Conservation (phyloP, 768 basidiomycete species). For the Mycena metata region DNA sequence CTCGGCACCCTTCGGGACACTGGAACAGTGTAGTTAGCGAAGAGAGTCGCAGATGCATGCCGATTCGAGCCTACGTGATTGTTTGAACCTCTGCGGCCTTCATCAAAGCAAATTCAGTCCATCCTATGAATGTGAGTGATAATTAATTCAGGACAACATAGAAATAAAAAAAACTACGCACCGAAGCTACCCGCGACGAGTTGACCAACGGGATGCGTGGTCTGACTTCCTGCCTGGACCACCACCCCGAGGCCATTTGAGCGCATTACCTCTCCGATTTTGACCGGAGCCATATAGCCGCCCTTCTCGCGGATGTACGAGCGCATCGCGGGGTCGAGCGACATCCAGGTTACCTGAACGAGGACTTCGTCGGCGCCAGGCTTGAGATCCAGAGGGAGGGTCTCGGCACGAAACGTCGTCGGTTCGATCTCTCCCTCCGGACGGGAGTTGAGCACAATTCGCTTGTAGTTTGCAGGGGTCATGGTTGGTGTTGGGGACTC, state of each 20-base stretch:
- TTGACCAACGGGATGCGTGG: constrained; percentile 74
- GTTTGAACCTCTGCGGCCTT: constrained; percentile 65
- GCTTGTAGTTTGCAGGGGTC: constrained; percentile 59
- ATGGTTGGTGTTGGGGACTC: background rate
- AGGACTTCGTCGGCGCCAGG: constrained; percentile 69
- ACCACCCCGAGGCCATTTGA: constrained; percentile 79
- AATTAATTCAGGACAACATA: background rate
- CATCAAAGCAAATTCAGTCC: constrained; percentile 81
- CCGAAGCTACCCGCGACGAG: constrained; percentile 74
- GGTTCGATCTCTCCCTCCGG: constrained; percentile 77
- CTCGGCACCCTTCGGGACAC: constrained; percentile 70
- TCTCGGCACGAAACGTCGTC: constrained; percentile 79
- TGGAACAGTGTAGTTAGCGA: constrained; percentile 41
- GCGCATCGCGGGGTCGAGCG: constrained; percentile 92
- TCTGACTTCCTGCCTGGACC: constrained; percentile 66
- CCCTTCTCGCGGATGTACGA: constrained; percentile 82
- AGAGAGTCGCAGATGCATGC: background rate
- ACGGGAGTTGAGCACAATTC: constrained; percentile 82
- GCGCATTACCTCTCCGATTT: constrained; percentile 87
- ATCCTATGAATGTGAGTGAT: constrained; percentile 74
- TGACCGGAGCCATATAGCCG: constrained; percentile 78
- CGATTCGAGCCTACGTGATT: constrained; percentile 62
- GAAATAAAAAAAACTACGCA: constrained; percentile 49
- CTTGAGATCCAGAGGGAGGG: constrained; percentile 63
- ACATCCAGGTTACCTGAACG: constrained; percentile 82